Evolutionary conservation across 495 filamentous ascomycete genomes (phyloP), one percentile per base, ranked within the genome.

Genomic region (Penicillium turbatum): DNA sequence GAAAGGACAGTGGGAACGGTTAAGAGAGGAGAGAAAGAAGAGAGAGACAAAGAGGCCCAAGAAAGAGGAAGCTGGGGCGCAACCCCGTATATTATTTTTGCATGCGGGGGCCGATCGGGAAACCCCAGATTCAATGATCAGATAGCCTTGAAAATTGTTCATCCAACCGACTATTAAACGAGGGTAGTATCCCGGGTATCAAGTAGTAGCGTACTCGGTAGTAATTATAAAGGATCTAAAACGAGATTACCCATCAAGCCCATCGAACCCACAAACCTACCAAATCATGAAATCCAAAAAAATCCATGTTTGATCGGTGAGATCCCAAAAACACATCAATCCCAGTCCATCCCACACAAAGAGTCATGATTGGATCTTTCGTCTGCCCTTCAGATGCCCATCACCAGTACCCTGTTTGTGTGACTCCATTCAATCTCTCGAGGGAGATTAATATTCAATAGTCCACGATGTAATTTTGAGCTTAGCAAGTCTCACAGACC

Each of bases 41-140:
- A 19, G 13, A 37, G n/a, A 37, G 4, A 44, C 41, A 44, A 44
- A 30, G 41, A 44, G 15, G 26, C 27, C 35, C 27, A 27, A 47
- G 31, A 16, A 43, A 37, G 41, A 9, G 15, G 43, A 34, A 48
- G 46, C 46, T 48, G 21, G 38, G 49, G 38, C 48, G 48, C 48
- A 51, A 24, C 29, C 38, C 36, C 39, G 47, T 48, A 48, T 48
- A 48, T 35, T 34, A 24, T 24, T 24, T 24, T 24, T 24, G 13
- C 30, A 51, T 51, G 49, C 49, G 49, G 49, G 49, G 49, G 48
- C 12, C 48, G 36, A 35, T 39, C 38, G 16, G 40, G 19, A 12
- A 16, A 44, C 41, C 41, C 41, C 41, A 17, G 41, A 44, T 29
- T 44, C 13, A 13, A 16, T 15, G 5, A n/a, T n/a, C n/a, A n/a